phyloP scores from a whole-genome alignment of 208 protist genomes.

The Crithidia expoeki region DNA sequence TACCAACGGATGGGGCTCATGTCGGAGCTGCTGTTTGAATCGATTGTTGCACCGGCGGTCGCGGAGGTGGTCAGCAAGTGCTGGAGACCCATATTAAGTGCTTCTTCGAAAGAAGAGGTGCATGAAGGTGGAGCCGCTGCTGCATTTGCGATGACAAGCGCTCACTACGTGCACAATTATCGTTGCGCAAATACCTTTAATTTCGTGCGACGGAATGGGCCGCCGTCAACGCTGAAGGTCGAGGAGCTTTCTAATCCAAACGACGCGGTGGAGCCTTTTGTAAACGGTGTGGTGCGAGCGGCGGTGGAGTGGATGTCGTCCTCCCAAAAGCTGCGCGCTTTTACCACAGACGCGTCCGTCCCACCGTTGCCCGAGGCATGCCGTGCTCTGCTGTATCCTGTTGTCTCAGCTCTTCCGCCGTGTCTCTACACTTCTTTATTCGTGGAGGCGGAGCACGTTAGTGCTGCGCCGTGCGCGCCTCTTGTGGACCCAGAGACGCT shows the following conservation, averaged over 20 bases:
- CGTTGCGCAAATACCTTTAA: neutral
- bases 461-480: neutral
- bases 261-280: neutral
- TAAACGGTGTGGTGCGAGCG: constrained; percentile 6
- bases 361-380: constrained; percentile 30
- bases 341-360: constrained; percentile 32
- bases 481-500: constrained; percentile 20
- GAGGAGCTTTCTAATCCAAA: neutral
- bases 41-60: constrained; percentile 14
- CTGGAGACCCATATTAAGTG: constrained; percentile 2
- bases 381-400: constrained; percentile 18
- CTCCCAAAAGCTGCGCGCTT: neutral
- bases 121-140: neutral
- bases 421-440: constrained; percentile 34
- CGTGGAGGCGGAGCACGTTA: neutral
- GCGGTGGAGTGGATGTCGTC: constrained; percentile 21
- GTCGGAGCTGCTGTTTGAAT: constrained; percentile 8
- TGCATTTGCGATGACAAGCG: neutral
- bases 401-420: constrained; percentile 9
- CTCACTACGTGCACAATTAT: constrained; percentile 12
- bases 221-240: neutral
- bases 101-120: neutral
- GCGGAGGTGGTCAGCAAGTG: constrained; percentile 17
- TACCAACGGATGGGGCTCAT: constrained; percentile 29
- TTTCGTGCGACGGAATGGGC: neutral